Evolutionary conservation across 73 alveolate genomes (phyloP).

Genomic region (Uronychia setigera): DNA sequence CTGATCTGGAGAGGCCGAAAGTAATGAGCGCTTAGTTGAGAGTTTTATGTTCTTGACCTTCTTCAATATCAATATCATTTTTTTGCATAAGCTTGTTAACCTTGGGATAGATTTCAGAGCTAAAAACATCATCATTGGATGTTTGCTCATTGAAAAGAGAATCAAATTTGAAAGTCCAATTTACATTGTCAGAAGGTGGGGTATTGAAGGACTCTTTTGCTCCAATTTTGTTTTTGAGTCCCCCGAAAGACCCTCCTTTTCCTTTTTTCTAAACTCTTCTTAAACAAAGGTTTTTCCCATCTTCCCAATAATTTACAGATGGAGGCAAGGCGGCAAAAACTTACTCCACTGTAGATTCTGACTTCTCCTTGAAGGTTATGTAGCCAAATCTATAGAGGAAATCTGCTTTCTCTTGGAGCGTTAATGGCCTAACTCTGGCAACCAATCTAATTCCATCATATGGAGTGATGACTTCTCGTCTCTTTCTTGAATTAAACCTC

Average conservation of each 20-base stretch:
- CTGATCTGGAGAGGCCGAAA: not conserved
- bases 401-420: not conserved
- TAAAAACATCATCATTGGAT: not conserved
- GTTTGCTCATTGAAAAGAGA: not conserved
- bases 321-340: not conserved
- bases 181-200: no score
- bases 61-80: no score
- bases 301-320: not conserved
- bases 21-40: not conserved
- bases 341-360: not conserved
- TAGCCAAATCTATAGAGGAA: conserved; percentile 1
- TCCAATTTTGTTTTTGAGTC: not conserved
- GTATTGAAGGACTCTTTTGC: no score
- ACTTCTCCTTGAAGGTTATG: not conserved
- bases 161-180: not conserved
- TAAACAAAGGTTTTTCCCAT: not conserved
- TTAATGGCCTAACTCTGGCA: not conserved
- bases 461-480: no score
- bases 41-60: not conserved
- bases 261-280: not conserved
- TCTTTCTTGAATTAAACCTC: no score
- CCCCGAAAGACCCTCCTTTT: no score
- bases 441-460: not conserved
- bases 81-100: not conserved
- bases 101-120: not conserved